Evolutionary conservation across 108 stramenopile species (phyloP).

Genomic region (Nitzschia palea): DNA sequence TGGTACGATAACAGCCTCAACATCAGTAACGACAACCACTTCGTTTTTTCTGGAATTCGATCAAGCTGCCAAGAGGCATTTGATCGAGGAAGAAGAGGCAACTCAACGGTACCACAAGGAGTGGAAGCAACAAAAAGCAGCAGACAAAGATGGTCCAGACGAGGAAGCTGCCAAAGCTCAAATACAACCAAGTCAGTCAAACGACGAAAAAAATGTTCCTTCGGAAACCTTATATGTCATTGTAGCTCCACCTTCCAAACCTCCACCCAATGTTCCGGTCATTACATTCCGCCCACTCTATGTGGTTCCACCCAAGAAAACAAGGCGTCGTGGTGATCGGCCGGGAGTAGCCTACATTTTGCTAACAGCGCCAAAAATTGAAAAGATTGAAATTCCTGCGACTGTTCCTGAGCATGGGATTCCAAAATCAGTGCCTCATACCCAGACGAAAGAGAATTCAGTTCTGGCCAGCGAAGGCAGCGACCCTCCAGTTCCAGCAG

Average conservation of each 20-base stretch:
- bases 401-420: neutral
- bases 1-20: neutral
- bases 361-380: slow-evolving; percentile 44
- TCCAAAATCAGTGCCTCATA: neutral
- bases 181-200: neutral
- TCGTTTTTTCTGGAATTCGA: slow-evolving; percentile 20
- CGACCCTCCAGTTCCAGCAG: neutral
- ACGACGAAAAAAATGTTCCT: neutral
- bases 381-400: slow-evolving; percentile 13
- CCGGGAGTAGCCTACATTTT: slow-evolving; percentile 50
- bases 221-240: slow-evolving; percentile 21
- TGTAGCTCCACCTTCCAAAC: neutral
- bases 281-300: slow-evolving; percentile 47
- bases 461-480: no score
- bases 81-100: slow-evolving; percentile 32
- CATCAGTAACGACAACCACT: neutral
- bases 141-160: slow-evolving; percentile 1
- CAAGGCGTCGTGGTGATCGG: slow-evolving; percentile 48
- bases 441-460: neutral
- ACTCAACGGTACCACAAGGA: slow-evolving; percentile 12
- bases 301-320: slow-evolving; percentile 51
- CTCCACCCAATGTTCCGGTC: slow-evolving; percentile 16
- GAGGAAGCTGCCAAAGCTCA: neutral
- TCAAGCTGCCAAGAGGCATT: slow-evolving; percentile 9
- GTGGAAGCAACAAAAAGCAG: slow-evolving; percentile 3